Percentiles rank a stretch among this genome's conserved stretches.
phyloP scores from a whole-genome alignment of 176 grass and related monocot species.

The Zizania latifolia region DNA sequence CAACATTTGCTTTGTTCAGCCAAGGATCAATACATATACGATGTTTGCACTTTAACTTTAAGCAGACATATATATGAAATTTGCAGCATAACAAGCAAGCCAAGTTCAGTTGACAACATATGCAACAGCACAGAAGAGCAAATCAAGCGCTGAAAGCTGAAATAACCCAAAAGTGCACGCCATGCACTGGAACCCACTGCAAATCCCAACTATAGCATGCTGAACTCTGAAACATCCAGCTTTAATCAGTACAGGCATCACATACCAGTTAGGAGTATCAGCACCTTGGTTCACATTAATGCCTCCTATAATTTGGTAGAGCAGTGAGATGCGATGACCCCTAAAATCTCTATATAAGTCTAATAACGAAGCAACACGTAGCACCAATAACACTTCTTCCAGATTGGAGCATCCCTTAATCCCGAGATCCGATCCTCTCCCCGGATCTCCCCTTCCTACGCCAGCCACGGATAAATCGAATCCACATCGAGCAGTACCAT shows the following conservation, averaged over 20 bases:
- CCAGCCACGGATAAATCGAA: conserved; percentile 8
- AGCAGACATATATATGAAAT: not conserved
- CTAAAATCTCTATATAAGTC: conserved; percentile 16
- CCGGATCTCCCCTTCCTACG: conserved; percentile 1
- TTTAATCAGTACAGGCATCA: not conserved
- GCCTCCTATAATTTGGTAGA: conserved; percentile 6
- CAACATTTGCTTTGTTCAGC: not conserved
- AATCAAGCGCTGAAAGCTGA: not conserved
- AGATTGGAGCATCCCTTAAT: not conserved
- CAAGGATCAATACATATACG: not conserved
- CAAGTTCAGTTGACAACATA: conserved; percentile 9
- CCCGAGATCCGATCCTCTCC: conserved; percentile 28
- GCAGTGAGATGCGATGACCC: not conserved
- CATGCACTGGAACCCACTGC: not conserved
- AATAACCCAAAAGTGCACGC: not conserved
- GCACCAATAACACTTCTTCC: not conserved
- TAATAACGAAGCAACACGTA: not conserved
- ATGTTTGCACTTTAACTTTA: not conserved
- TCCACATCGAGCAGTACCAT: conserved; percentile 10
- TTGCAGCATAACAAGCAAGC: not conserved
- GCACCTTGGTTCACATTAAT: not conserved
- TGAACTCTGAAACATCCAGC: not conserved
- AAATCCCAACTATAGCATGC: not conserved
- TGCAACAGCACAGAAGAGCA: not conserved
- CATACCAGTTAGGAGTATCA: not conserved